These are phyloP conservation scores for Quercus parvula DNA, from an alignment of 306 rosid genomes.

Conservation along the genomic window DNA sequence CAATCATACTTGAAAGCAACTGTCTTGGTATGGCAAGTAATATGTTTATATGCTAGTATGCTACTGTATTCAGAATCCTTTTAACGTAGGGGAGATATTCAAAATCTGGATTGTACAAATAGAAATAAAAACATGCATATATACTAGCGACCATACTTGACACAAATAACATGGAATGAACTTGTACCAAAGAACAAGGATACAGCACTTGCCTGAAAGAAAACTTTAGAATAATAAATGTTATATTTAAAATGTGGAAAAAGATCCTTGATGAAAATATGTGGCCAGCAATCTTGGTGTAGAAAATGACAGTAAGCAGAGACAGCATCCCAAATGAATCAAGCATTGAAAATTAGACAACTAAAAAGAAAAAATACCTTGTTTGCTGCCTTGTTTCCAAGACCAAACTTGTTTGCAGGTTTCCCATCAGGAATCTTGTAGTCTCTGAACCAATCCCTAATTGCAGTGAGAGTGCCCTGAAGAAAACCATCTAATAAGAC, in stretches of 20 bases:
- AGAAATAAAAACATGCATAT: not conserved
- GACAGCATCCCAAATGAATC: slow-evolving; percentile 1
- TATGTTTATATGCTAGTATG: not conserved
- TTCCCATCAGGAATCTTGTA: slow-evolving; percentile 97
- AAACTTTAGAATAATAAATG: not conserved
- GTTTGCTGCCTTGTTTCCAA: slow-evolving; percentile 79
- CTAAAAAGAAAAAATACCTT: slow-evolving; percentile 45
- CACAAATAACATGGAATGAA: no score
- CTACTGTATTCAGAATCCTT: not conserved
- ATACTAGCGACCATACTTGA: not conserved
- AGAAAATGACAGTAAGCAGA: not conserved
- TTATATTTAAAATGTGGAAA: not conserved
- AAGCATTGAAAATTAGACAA: not conserved
- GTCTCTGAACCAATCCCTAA: slow-evolving; percentile 95
- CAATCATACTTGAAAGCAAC: not conserved
- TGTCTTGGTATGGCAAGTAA: not conserved
- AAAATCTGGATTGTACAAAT: not conserved
- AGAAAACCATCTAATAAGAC: slow-evolving; percentile 27
- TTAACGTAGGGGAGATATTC: not conserved
- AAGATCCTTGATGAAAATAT: not conserved
- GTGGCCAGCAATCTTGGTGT: not conserved
- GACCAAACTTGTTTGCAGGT: slow-evolving; percentile 95
- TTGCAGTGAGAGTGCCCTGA: slow-evolving; percentile 90
- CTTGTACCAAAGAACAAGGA: not conserved
- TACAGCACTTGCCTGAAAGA: not conserved